Evolutionary conservation across 208 protist genomes (phyloP).

Genomic region (Acanthamoeba lugdunensis): DNA sequence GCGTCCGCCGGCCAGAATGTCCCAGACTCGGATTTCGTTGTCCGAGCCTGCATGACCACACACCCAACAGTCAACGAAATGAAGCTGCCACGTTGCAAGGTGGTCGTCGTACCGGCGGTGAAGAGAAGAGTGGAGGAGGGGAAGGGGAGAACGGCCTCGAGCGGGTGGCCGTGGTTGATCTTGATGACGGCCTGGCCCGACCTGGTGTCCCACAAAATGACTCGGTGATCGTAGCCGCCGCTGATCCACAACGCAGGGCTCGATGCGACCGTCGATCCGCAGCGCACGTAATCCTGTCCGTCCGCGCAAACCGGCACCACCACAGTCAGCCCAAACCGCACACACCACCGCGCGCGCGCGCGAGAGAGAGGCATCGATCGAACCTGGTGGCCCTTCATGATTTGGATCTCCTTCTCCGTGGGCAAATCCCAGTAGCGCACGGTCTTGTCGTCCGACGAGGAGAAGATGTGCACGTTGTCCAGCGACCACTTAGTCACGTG

Average conservation of each 20-base stretch:
- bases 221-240: constrained; percentile 80
- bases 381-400: constrained; percentile 44
- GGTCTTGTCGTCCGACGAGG: constrained; percentile 76
- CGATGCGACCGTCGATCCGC: constrained; percentile 36
- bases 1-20: constrained; percentile 78
- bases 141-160: constrained; percentile 78
- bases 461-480: constrained; percentile 74
- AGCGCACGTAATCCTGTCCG: constrained; percentile 59
- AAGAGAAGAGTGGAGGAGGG: constrained; percentile 72
- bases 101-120: constrained; percentile 34
- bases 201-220: constrained; percentile 80
- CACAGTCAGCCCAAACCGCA: neutral
- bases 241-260: constrained; percentile 72
- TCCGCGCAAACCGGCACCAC: neutral
- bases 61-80: neutral
- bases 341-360: neutral
- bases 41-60: neutral
- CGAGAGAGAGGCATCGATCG: neutral
- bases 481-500: constrained; percentile 73
- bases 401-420: constrained; percentile 56
- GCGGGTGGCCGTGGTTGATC: constrained; percentile 78
- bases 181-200: constrained; percentile 49
- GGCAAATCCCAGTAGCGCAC: constrained; percentile 77
- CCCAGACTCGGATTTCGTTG: constrained; percentile 80
- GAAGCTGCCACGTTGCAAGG: no score